Percentiles rank a stretch among this genome's conserved stretches.
phyloP scores from a whole-genome alignment of 75 land plant genomes.

The Selaginella tamariscina region DNA sequence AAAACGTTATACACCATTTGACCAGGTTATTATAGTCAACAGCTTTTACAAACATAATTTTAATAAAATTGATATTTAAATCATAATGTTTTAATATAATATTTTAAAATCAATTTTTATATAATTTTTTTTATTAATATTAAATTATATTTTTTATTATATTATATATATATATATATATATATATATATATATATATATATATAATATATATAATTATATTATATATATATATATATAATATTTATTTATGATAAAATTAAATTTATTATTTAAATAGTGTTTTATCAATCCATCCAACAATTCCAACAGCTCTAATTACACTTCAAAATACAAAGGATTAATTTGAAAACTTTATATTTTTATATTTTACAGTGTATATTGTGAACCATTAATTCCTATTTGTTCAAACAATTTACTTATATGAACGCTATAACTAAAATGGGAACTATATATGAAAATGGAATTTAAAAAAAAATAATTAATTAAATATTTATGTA shows the following conservation, averaged over 20 bases:
- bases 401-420: neutral
- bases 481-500: too few species aligned
- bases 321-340: neutral
- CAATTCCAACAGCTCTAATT: neutral
- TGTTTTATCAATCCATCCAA: too few species aligned
- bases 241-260: neutral
- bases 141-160: neutral
- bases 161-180: neutral
- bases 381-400: too few species aligned
- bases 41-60: neutral
- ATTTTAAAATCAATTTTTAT: neutral
- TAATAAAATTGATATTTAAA: neutral
- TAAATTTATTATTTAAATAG: too few species aligned
- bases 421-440: neutral
- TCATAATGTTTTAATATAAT: neutral
- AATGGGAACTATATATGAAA: neutral
- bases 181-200: constrained; percentile 1
- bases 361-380: neutral
- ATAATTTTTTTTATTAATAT: neutral
- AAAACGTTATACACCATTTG: too few species aligned
- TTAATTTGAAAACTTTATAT: neutral
- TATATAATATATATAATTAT: neutral
- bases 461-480: neutral
- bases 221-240: neutral
- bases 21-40: neutral